phyloP scores from a whole-genome alignment of 1,139 yeast species.

The Yamadazyma siamensis region DNA sequence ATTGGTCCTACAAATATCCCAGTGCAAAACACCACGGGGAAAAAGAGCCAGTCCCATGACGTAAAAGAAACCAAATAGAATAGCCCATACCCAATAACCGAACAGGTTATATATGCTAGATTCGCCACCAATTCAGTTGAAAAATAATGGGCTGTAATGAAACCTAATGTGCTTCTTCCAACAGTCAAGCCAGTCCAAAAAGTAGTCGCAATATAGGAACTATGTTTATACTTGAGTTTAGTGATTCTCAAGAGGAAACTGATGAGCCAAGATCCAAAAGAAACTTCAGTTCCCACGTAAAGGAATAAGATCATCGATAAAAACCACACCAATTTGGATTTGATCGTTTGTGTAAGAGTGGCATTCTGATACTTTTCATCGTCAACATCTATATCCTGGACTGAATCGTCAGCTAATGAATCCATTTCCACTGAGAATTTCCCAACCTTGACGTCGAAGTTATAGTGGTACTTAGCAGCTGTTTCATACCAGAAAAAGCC shows the following conservation, averaged over 20 bases:
- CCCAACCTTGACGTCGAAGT: slow-evolving; percentile 14
- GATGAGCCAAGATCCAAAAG: slow-evolving; percentile 67
- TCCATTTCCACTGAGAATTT: slow-evolving; percentile 5
- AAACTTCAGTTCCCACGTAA: slow-evolving; percentile 67
- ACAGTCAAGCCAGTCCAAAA: slow-evolving; percentile 66
- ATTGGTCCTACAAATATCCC: slow-evolving; percentile 79
- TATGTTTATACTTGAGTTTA: slow-evolving; percentile 35
- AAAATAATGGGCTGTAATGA: slow-evolving; percentile 51
- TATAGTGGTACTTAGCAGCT: slow-evolving; percentile 48
- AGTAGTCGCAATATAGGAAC: slow-evolving; percentile 60
- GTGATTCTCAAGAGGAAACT: slow-evolving; percentile 55
- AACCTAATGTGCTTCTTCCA: slow-evolving; percentile 60
- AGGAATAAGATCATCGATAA: slow-evolving; percentile 52
- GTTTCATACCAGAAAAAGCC: slow-evolving; percentile 51
- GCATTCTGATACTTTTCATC: slow-evolving; percentile 14
- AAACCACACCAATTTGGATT: slow-evolving; percentile 42
- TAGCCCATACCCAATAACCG: slow-evolving; percentile 27
- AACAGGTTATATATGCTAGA: slow-evolving; percentile 22
- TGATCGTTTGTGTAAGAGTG: slow-evolving; percentile 30
- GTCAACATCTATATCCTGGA: too few relatives aligned
- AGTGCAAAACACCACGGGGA: slow-evolving; percentile 44
- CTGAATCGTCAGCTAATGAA: slow-evolving; percentile 10
- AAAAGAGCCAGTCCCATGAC: slow-evolving; percentile 25
- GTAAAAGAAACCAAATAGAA: slow-evolving; percentile 19
- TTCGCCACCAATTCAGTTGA: slow-evolving; percentile 47